Evolutionary conservation across 2,329 filamentous ascomycete genomes (phyloP).

Genomic region (Dryadomyces quercivorus): DNA sequence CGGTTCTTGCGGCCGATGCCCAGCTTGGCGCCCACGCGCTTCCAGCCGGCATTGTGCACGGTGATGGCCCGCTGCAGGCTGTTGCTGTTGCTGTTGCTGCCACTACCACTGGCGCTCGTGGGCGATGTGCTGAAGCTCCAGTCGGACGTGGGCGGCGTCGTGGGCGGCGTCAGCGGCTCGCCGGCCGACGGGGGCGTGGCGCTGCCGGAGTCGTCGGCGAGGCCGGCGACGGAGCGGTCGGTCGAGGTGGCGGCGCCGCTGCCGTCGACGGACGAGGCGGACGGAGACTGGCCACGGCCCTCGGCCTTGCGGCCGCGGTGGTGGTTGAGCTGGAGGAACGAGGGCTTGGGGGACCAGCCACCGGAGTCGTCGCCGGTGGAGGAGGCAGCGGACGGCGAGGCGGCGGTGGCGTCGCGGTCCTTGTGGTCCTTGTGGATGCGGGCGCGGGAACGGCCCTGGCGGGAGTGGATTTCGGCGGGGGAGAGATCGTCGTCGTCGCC

Average conservation of each 20-base stretch:
- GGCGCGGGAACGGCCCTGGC: conserved; percentile 26
- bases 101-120: conserved; percentile 14
- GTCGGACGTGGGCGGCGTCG: conserved; percentile 53
- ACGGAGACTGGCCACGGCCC: conserved; percentile 27
- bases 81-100: background rate
- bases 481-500: conserved; percentile 1
- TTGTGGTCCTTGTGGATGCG: conserved; percentile 23
- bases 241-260: conserved; percentile 20
- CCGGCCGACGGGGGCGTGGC: conserved; percentile 38
- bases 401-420: background rate
- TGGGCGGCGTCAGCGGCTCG: conserved; percentile 64
- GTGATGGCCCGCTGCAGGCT: conserved; percentile 41
- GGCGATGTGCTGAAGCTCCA: conserved; percentile 40
- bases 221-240: conserved; percentile 33
- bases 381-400: conserved; percentile 7
- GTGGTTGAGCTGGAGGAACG: conserved; percentile 22
- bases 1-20: conserved; percentile 31
- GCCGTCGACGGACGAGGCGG: conserved; percentile 20
- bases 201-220: conserved; percentile 54
- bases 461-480: background rate
- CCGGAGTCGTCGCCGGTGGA: conserved; percentile 16
- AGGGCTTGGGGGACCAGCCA: conserved; percentile 30
- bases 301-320: conserved; percentile 20
- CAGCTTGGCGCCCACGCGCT: conserved; percentile 50
- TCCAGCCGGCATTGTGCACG: conserved; percentile 48